Conservation (phyloP, 768 basidiomycete species). For the Suillus hirtellus region DNA sequence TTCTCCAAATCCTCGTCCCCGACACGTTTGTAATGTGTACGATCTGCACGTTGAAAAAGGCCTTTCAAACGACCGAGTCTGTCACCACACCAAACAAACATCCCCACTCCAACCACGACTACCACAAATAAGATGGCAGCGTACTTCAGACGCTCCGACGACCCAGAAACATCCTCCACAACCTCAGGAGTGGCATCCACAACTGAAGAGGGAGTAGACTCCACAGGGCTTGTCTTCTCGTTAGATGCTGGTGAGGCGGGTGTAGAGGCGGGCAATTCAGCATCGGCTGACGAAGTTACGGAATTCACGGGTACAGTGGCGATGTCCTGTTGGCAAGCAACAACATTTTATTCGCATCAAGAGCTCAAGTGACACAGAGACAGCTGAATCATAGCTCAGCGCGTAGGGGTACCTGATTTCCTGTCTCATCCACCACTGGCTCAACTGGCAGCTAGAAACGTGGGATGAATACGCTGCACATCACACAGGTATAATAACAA, state of each 20-base stretch:
- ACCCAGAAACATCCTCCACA: slow-evolving; percentile 10
- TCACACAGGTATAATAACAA: slow-evolving; percentile 23
- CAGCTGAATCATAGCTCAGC: slow-evolving; percentile 83
- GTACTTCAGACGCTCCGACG: slow-evolving; percentile 20
- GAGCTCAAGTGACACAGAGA: slow-evolving; percentile 33
- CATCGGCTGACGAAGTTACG: slow-evolving; percentile 18
- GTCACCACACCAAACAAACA: slow-evolving; percentile 56
- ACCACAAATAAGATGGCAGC: slow-evolving; percentile 35
- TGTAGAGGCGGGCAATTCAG: slow-evolving; percentile 15
- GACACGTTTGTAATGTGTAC: slow-evolving; percentile 47
- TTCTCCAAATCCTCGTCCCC: slow-evolving; percentile 52
- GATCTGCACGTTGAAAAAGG: slow-evolving; percentile 36
- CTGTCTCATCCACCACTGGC: slow-evolving; percentile 55
- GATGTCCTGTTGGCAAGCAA: slow-evolving; percentile 50
- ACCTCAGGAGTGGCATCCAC: slow-evolving; percentile 13
- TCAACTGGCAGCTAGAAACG: slow-evolving; percentile 52
- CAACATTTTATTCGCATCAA: slow-evolving; percentile 53
- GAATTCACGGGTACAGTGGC: slow-evolving; percentile 22
- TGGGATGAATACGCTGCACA: slow-evolving; percentile 9
- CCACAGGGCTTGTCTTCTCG: slow-evolving; percentile 7
- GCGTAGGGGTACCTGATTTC: slow-evolving; percentile 90
- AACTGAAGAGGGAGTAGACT: slow-evolving; percentile 7
- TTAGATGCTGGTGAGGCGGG: slow-evolving; percentile 14
- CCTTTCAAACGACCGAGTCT: slow-evolving; percentile 42
- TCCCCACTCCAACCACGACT: slow-evolving; percentile 43